Base-by-base conservation (phyloP, 257 asterid genomes). In the Nicotiana knightiana region DNA sequence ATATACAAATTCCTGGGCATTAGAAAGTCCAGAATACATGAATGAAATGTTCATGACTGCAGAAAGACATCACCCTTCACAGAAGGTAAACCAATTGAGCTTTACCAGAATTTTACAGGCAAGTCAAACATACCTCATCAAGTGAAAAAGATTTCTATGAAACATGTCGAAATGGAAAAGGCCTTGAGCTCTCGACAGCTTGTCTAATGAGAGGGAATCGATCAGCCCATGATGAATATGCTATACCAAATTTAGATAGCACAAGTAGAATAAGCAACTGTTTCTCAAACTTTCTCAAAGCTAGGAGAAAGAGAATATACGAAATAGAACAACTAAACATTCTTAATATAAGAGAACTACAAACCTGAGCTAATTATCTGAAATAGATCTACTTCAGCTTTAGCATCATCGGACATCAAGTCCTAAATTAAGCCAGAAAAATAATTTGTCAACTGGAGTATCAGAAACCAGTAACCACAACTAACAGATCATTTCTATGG, bases 171-270 rank as follows among this genome's bases (percentile, higher is more conserved):
- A 51, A 73, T 73, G 43, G 26, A 26, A 15, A 73, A 26, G 62
- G 24, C 26, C 79, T n/a, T 89, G 85, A 86, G 83, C 87, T 77
- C 87, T 90, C 97, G 57, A 91, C 88, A 63, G 82, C 84, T 86
- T 85, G 82, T 85, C 84, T 90, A 81, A 93, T 88, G 61, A 13
- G 86, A 24, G 97, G 97, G 83, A 88, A 93, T 79, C 92, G 92
- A 68, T 87, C 89, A 54, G 88, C 91, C 97, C 97, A 91, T 80
- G 89, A 87, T 59, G 90, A 90, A 88, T 91, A 93, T 54, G 92
- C 97, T 93, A 91, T 86, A 81, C 54, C 82, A 65, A 77, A 35
- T 18, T 39, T 33, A 43, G 21, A 32, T 35, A 73, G 30, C 30
- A 54, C 64, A 39, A 62, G 16, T 28, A 30, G 53, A 76, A 62